Base-by-base conservation (phyloP, 805 yeast genomes). In the Starmerella bombicola region DNA sequence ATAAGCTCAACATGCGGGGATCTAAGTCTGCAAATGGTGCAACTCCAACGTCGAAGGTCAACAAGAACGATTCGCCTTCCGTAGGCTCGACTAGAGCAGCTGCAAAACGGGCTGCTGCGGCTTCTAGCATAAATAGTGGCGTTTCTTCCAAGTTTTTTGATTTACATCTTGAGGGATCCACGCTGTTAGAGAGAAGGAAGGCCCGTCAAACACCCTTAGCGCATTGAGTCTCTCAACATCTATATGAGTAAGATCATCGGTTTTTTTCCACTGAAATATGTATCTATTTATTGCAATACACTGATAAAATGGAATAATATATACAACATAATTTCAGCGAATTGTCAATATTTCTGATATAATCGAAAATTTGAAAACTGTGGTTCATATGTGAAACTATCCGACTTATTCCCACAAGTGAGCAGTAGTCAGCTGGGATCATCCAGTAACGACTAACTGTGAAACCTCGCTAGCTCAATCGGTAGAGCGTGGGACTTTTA, bases 121-220 rank as follows among this genome's bases (percentile, higher is more conserved):
- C 29, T 10, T 22, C 38, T 10, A 28, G 38, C 15, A 35, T 23
- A 9, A 16, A 6, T 19, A 33, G 16, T 6, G 34, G 29, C 2
- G 38, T 26, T 20, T 4, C 10, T 16, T 15, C 28, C n/a, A 12
- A 55, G 46, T 47, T 55, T 37, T 74, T 78, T 48, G 79, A 78
- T 40, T 63, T 79, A 43, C 74, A 71, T 45, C 57, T 79, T 52
- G 74, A 74, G 41, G 78, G 78, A 17, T 74, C 82, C 33, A 77
- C 78, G 24, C 58, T 79, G 45, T 60, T 79, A 29, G 70, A 74
- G 34, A 64, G 84, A 40, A 41, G 55, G 5, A 46, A 44, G 31
- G 53, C 53, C 3, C 33, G 49, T 10, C 43, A 42, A 8, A 24
- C 52, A 3, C 42, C 50, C 7, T 38, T 44, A 5, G 47, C 40